phyloP scores from a whole-genome alignment of 1,139 yeast species.

The Debaryomycetaceae sp. region DNA sequence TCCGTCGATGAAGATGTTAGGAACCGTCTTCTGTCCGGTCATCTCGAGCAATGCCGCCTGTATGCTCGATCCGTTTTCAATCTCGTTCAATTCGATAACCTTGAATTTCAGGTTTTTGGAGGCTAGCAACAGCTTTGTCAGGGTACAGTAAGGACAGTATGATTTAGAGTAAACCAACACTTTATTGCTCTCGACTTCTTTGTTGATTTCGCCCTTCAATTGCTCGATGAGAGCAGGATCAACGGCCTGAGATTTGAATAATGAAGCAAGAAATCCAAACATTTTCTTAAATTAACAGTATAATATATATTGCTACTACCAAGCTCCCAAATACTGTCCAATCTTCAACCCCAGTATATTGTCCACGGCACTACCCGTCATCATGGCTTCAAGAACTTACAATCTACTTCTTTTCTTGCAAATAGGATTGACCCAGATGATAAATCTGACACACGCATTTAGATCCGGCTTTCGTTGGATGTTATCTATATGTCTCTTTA shows the following conservation, averaged over 20 bases:
- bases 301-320: background rate
- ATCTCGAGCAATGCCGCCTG: constrained; percentile 67
- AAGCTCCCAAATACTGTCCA: background rate
- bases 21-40: constrained; percentile 86
- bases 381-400: too few species aligned
- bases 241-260: constrained; percentile 14
- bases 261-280: constrained; percentile 14
- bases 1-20: constrained; percentile 79
- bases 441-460: too few species aligned
- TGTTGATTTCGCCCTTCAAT: constrained; percentile 14
- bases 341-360: background rate
- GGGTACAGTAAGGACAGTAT: constrained; percentile 28
- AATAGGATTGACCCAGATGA: too few species aligned
- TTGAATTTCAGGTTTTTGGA: constrained; percentile 13
- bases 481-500: too few species aligned
- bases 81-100: constrained; percentile 21
- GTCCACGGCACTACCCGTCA: too few species aligned
- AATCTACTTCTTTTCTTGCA: too few species aligned
- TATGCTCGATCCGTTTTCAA: constrained; percentile 28
- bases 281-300: constrained; percentile 1
- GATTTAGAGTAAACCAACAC: constrained; percentile 23
- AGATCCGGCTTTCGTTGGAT: too few species aligned
- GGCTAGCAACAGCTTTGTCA: constrained; percentile 19
- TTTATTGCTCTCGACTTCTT: constrained; percentile 14
- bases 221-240: constrained; percentile 9